Evolutionary conservation across 371 early-diverging fungal species (phyloP), one percentile per base, ranked within the genome.

Genomic region (Batrachochytrium dendrobatidis): DNA sequence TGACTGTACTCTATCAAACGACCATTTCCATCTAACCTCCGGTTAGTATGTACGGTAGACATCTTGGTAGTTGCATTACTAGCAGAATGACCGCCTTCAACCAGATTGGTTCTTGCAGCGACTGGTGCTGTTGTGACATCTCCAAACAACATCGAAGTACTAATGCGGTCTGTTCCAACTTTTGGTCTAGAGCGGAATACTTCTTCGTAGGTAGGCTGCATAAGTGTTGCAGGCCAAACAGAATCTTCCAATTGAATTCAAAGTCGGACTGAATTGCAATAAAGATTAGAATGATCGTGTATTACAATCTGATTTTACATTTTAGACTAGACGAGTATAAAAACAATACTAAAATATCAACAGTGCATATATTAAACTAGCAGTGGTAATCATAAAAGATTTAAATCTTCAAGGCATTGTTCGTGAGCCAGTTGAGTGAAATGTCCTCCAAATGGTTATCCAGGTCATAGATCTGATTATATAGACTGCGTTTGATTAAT

Each of bases 401-500:
- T 45, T 22, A 51, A 32, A 51, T 29, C 51, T 4, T 29, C 8
- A 53, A 5, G 33, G 3, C 53, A 3, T 2, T 22, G 34, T 53
- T 53, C 53, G 45, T 50, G 58, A 88, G 57, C 88, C 88, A 88
- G 60, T 86, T 80, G 30, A 71, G 68, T 35, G 75, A 64, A 24
- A 82, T 74, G 43, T 86, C 68, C 44, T 86, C 86, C 50, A 88
- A 55, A 59, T 86, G 87, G 57, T 79, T 81, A 56, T 86, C 86
- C 65, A 88, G 85, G 61, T 88, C 88, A 25, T 73, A 69, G 10
- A 88, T 24, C 8, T 71, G 65, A 5, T 4, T 45, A 18, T 2
- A 32, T 20, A 34, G 34, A 7, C 18, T 5, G 33, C 5, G 20
- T 25, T 53, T 53, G 53, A 53, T 4, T 22, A 32, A 25, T 3